phyloP scores from a whole-genome alignment of 495 filamentous ascomycete genomes.

The Penicillium arizonense region DNA sequence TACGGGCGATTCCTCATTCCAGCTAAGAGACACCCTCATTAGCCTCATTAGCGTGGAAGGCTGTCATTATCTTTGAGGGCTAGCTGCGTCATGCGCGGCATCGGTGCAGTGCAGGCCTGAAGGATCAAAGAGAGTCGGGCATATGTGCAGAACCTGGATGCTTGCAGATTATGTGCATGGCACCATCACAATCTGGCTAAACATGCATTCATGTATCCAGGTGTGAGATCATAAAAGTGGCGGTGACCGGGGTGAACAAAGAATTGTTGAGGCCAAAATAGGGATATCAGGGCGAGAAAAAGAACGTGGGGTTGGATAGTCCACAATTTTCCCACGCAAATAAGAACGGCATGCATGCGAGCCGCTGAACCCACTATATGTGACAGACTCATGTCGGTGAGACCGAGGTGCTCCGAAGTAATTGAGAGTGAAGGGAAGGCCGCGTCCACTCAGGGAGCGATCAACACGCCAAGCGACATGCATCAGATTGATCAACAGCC shows the following conservation, averaged over 20 bases:
- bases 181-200: no score
- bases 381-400: constrained; percentile 6
- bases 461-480: constrained; percentile 23
- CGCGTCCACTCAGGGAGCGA: constrained; percentile 1
- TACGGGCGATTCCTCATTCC: background rate
- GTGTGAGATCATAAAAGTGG: background rate
- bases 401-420: background rate
- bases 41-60: background rate
- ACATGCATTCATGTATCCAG: no score
- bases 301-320: background rate
- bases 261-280: background rate
- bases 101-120: background rate
- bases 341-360: constrained; percentile 3
- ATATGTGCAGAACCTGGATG: background rate
- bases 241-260: background rate
- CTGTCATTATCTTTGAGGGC: background rate
- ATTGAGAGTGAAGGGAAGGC: background rate
- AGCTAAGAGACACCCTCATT: background rate
- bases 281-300: background rate
- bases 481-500: constrained; percentile 28
- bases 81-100: constrained; percentile 22
- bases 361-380: background rate
- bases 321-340: background rate
- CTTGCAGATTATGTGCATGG: background rate
- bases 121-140: background rate